phyloP scores from a whole-genome alignment of 768 basidiomycete genomes.

The Boletus vinaceobasis region DNA sequence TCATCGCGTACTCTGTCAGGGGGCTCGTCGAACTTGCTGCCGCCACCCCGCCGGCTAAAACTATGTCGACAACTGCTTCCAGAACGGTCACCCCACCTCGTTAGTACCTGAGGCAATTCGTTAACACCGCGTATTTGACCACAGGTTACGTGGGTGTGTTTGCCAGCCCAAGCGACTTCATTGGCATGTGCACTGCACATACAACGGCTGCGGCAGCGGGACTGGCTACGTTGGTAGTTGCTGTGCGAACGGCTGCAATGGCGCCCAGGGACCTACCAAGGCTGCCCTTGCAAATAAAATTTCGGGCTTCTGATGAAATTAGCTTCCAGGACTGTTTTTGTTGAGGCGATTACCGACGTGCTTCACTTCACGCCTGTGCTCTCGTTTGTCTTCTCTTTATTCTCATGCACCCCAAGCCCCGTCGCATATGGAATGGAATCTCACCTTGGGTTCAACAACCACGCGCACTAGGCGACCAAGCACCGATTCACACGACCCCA shows the following conservation, averaged over 20 bases:
- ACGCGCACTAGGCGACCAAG: background rate
- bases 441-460: background rate
- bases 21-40: background rate
- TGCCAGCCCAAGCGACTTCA: background rate
- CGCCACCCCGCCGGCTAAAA: background rate
- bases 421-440: background rate
- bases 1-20: background rate
- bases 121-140: too few species aligned
- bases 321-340: too few species aligned
- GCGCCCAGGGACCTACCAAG: too few species aligned
- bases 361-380: too few species aligned
- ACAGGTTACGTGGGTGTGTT: background rate
- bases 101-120: background rate
- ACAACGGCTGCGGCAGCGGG: too few species aligned
- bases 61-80: background rate
- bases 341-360: too few species aligned
- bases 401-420: background rate
- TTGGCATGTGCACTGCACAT: background rate
- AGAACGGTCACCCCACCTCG: background rate
- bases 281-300: background rate
- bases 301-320: too few species aligned
- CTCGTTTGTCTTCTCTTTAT: background rate
- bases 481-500: background rate
- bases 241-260: too few species aligned
- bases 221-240: too few species aligned